phyloP scores from a whole-genome alignment of 2,329 filamentous ascomycete genomes.

The Curvularia sp. region DNA sequence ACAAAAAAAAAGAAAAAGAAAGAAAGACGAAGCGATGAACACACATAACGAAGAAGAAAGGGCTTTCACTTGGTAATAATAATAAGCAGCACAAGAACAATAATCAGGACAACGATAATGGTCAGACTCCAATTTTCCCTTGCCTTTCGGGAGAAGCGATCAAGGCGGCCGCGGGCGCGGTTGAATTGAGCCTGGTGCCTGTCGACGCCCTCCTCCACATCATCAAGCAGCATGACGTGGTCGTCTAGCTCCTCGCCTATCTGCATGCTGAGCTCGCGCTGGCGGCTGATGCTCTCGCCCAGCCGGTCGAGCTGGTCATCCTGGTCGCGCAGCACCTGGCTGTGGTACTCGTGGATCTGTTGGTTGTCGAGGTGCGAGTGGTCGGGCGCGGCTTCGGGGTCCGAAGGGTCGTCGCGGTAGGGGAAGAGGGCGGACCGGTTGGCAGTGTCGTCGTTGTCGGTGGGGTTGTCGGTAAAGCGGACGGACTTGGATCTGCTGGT shows the following conservation, averaged over 20 bases:
- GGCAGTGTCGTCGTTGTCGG: constrained; percentile 49
- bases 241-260: constrained; percentile 95
- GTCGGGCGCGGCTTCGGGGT: constrained; percentile 55
- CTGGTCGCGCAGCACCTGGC: constrained; percentile 81
- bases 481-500: constrained; percentile 70
- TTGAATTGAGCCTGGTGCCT: constrained; percentile 79
- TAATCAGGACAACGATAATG: constrained; percentile 78
- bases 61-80: constrained; percentile 60
- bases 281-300: constrained; percentile 84
- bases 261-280: constrained; percentile 91
- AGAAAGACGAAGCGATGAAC: neutral
- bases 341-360: constrained; percentile 87
- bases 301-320: constrained; percentile 91
- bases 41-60: neutral
- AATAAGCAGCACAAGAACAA: constrained; percentile 83
- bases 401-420: constrained; percentile 73
- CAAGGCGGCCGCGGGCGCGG: constrained; percentile 74
- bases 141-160: constrained; percentile 74
- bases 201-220: constrained; percentile 83
- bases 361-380: constrained; percentile 73
- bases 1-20: constrained; percentile 2
- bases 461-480: constrained; percentile 73
- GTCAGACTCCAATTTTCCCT: constrained; percentile 89
- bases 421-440: constrained; percentile 67
- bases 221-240: constrained; percentile 87